These are phyloP conservation scores for Xerocomus nothofagi DNA, from an alignment of 1,284 basidiomycete species.

Conservation along the genomic window DNA sequence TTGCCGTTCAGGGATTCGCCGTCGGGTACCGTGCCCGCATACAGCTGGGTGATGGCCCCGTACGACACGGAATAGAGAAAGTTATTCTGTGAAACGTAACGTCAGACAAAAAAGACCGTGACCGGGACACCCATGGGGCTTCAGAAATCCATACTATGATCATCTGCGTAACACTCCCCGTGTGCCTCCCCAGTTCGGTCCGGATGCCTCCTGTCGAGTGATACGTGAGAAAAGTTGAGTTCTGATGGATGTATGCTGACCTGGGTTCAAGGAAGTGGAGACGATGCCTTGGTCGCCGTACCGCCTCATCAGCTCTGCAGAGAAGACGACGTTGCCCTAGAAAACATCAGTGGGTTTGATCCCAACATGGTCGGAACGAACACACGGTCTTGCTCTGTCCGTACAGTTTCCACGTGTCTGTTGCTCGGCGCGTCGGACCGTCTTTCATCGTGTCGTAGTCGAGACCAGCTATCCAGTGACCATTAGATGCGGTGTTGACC, in stretches of 20 bases:
- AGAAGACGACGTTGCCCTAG: no score
- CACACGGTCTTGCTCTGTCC: slow-evolving; percentile 47
- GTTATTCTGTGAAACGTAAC: no score
- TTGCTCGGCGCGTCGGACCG: slow-evolving; percentile 35
- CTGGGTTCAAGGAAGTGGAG: slow-evolving; percentile 27
- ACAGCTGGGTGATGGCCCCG: slow-evolving; percentile 41
- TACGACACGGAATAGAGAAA: no score
- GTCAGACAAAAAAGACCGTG: no score
- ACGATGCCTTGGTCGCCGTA: slow-evolving; percentile 26
- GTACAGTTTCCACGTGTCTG: slow-evolving; percentile 39
- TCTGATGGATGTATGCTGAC: slow-evolving; percentile 30
- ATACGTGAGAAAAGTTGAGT: no score
- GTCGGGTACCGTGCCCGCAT: slow-evolving; percentile 37
- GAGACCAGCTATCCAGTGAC: slow-evolving; percentile 30
- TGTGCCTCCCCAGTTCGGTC: no score
- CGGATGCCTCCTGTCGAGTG: no score
- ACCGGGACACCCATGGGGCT: no score
- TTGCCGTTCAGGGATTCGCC: slow-evolving; percentile 33
- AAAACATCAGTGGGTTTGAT: no score
- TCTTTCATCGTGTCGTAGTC: slow-evolving; percentile 41
- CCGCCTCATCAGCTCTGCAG: slow-evolving; percentile 22
- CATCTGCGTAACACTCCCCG: no score
- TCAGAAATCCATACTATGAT: slow-evolving; percentile 23
- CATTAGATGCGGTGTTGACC: slow-evolving; percentile 43
- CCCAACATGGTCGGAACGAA: slow-evolving; percentile 1